phyloP scores from a whole-genome alignment of 257 asterid genomes.

The Gentiana straminea region DNA sequence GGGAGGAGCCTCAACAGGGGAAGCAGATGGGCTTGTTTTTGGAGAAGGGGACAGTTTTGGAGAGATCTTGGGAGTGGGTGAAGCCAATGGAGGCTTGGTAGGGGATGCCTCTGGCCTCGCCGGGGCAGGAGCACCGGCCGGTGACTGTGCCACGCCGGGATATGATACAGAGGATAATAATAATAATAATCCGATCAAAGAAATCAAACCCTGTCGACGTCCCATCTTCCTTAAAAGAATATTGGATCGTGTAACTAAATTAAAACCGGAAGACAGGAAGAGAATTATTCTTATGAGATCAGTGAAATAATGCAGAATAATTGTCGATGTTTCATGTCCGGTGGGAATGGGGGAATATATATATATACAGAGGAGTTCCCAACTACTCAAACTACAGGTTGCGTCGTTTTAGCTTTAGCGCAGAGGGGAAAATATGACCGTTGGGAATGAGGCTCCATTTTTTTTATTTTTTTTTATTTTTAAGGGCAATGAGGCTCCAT shows the following conservation, averaged over 20 bases:
- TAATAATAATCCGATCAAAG: slow-evolving; percentile 24
- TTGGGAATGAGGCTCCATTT: slow-evolving; percentile 19
- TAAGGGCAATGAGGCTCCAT: slow-evolving; percentile 4
- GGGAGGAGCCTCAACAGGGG: slow-evolving; percentile 39
- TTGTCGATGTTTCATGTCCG: slow-evolving; percentile 10
- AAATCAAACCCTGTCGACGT: slow-evolving; percentile 13
- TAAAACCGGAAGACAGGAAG: slow-evolving; percentile 17
- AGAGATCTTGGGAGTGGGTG: slow-evolving; percentile 27
- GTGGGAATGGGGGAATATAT: slow-evolving; percentile 8
- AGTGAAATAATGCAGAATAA: not conserved
- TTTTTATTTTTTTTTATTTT: not conserved
- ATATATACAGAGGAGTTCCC: slow-evolving; percentile 12
- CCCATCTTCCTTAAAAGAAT: slow-evolving; percentile 16
- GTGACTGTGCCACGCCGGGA: slow-evolving; percentile 34
- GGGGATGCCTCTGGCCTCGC: slow-evolving; percentile 35
- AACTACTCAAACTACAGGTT: slow-evolving; percentile 24
- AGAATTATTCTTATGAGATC: not conserved
- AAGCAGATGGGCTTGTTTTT: slow-evolving; percentile 25
- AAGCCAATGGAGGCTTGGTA: slow-evolving; percentile 34
- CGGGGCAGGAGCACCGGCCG: slow-evolving; percentile 40
- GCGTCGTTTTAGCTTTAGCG: slow-evolving; percentile 14
- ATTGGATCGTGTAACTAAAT: not conserved
- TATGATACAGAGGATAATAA: slow-evolving; percentile 21
- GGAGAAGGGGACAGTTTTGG: slow-evolving; percentile 33
- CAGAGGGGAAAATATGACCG: slow-evolving; percentile 24